phyloP scores from a whole-genome alignment of 2,329 filamentous ascomycete genomes.

The Tolypocladium endophyticum region DNA sequence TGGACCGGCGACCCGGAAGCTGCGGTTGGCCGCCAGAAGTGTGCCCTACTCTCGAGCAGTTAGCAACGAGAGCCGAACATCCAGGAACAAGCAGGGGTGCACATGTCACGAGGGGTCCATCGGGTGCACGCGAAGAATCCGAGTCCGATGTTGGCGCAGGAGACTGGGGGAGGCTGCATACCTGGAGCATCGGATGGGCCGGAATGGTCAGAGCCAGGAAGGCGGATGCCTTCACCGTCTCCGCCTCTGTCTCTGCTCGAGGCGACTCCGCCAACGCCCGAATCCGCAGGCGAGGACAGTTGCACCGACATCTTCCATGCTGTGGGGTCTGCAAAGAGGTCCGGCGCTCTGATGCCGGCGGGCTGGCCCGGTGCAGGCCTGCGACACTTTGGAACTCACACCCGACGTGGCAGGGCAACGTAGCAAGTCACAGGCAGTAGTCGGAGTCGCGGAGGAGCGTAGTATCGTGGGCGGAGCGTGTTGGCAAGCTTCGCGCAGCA shows the following conservation, averaged over 20 bases:
- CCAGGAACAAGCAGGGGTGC: neutral
- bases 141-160: neutral
- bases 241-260: constrained; percentile 12
- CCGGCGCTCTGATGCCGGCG: constrained; percentile 2
- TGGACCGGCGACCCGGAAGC: constrained; percentile 7
- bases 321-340: constrained; percentile 12
- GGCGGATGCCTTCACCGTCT: constrained; percentile 13
- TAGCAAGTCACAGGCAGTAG: neutral
- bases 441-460: neutral
- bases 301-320: constrained; percentile 25
- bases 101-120: neutral
- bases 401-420: neutral
- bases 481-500: neutral
- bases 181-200: constrained; percentile 18
- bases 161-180: constrained; percentile 9
- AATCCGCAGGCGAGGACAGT: constrained; percentile 14
- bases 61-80: neutral
- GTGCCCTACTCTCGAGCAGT: neutral
- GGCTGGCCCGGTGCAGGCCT: neutral
- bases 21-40: constrained; percentile 3
- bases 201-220: constrained; percentile 13
- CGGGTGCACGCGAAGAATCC: neutral
- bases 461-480: neutral
- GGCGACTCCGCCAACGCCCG: constrained; percentile 16
- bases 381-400: neutral